Percentiles rank a stretch among this genome's conserved stretches.
phyloP scores from a whole-genome alignment of 2,329 filamentous ascomycete species.

The Gaeumannomyces sp. region DNA sequence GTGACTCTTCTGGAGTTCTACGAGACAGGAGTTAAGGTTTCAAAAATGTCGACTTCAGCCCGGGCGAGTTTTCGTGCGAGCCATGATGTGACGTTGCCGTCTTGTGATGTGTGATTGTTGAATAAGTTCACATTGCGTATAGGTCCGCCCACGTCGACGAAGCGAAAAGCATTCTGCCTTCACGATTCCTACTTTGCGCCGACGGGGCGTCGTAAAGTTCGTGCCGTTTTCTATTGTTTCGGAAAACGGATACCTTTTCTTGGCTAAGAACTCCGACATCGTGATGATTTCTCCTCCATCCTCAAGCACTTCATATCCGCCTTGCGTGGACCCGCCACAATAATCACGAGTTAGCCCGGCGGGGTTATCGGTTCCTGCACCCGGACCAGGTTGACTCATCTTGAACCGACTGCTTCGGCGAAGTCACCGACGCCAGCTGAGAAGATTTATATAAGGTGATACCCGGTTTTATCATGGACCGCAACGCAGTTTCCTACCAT shows the following conservation, averaged over 20 bases:
- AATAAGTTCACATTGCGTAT: neutral
- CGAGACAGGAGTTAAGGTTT: constrained; percentile 12
- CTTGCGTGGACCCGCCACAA: neutral
- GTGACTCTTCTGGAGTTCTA: constrained; percentile 9
- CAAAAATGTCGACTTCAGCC: constrained; percentile 5
- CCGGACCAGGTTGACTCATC: neutral
- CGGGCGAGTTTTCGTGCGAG: neutral
- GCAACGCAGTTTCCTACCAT: neutral
- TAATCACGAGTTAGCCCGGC: neutral
- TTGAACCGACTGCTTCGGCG: neutral
- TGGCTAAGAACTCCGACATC: neutral
- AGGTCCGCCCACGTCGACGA: too few relatives aligned
- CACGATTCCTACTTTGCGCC: too few relatives aligned
- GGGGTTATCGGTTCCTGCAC: neutral
- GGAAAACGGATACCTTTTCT: too few relatives aligned
- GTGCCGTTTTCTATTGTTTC: too few relatives aligned
- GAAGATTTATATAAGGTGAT: neutral
- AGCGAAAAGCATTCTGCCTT: too few relatives aligned
- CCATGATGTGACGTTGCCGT: neutral
- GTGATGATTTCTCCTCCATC: neutral
- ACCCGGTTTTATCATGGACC: neutral
- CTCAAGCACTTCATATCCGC: neutral
- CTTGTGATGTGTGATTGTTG: neutral
- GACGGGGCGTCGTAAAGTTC: too few relatives aligned
- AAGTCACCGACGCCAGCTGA: neutral